phyloP scores from a whole-genome alignment of 148 eudicot genomes.

The Chenopodium formosanum region DNA sequence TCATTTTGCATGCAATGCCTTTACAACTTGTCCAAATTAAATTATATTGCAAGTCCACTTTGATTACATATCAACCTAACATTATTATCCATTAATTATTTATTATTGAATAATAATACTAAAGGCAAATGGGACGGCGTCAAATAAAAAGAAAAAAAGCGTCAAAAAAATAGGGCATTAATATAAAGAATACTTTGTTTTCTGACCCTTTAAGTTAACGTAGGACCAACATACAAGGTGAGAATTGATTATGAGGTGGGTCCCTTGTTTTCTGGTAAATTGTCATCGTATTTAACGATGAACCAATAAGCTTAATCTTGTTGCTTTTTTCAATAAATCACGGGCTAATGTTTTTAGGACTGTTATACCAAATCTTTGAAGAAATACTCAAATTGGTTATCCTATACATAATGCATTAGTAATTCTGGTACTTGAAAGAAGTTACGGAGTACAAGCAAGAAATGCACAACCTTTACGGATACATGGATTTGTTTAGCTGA shows the following conservation, averaged over 20 bases:
- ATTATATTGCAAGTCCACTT: background rate
- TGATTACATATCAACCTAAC: constrained; percentile 9
- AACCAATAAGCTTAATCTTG: constrained; percentile 1
- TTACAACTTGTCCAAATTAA: background rate
- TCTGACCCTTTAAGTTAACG: constrained; percentile 7
- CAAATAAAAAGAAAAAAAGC: background rate
- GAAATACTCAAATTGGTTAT: background rate
- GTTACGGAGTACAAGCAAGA: too few species aligned
- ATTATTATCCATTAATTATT: background rate
- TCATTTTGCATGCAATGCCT: background rate
- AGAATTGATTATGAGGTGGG: constrained; percentile 10
- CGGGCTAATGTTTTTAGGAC: background rate
- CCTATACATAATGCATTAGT: background rate
- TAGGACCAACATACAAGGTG: constrained; percentile 16
- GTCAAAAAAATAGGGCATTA: background rate
- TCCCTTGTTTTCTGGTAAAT: background rate
- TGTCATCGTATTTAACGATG: constrained; percentile 28
- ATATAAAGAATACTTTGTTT: background rate
- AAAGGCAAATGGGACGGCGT: background rate
- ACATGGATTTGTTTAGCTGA: too few species aligned
- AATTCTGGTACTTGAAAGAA: too few species aligned
- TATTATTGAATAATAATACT: background rate
- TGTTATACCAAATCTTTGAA: background rate
- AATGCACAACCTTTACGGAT: too few species aligned
- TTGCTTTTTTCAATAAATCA: constrained; percentile 22